A percentile compares a stretch with the other conserved stretches of the same genome.
These are phyloP conservation scores for Sarocladium kiliense DNA, from an alignment of 2,329 filamentous ascomycete species.

Conservation along the genomic window DNA sequence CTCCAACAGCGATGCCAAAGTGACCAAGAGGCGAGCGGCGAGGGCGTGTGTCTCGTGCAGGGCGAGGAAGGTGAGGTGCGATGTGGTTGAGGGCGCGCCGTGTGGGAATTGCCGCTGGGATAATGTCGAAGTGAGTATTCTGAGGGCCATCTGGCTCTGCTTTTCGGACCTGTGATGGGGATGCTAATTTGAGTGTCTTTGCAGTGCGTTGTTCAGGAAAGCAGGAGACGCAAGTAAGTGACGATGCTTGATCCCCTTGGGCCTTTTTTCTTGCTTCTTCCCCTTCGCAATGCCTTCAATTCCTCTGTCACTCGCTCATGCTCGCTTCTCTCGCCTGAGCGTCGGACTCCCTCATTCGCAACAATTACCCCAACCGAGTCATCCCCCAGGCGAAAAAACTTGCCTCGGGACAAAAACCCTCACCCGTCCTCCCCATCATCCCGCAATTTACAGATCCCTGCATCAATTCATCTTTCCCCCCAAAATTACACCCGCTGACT, in stretches of 20 bases:
- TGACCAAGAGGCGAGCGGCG: constrained; percentile 77
- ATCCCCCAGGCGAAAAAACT: too few species aligned
- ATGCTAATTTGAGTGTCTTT: background rate
- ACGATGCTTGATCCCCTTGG: too few species aligned
- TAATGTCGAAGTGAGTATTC: constrained; percentile 56
- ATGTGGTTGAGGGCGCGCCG: constrained; percentile 83
- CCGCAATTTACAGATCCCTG: too few species aligned
- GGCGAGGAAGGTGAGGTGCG: constrained; percentile 85
- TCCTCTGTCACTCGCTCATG: background rate
- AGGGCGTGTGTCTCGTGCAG: constrained; percentile 87
- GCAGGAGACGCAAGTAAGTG: constrained; percentile 79
- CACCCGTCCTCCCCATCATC: too few species aligned
- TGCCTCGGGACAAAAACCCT: too few species aligned
- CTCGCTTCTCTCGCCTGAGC: background rate
- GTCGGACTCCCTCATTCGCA: background rate
- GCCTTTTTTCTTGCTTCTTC: background rate
- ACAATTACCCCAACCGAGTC: background rate
- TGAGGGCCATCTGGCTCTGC: background rate
- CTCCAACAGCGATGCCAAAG: constrained; percentile 32
- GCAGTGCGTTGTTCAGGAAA: constrained; percentile 69
- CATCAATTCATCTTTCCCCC: too few species aligned
- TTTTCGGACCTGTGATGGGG: background rate
- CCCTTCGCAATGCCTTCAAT: background rate
- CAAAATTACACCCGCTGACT: too few species aligned
- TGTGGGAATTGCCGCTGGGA: constrained; percentile 85